These are phyloP conservation scores for Xylariaceae sp. DNA, from an alignment of 2,329 filamentous ascomycete species.

Conservation along the genomic window DNA sequence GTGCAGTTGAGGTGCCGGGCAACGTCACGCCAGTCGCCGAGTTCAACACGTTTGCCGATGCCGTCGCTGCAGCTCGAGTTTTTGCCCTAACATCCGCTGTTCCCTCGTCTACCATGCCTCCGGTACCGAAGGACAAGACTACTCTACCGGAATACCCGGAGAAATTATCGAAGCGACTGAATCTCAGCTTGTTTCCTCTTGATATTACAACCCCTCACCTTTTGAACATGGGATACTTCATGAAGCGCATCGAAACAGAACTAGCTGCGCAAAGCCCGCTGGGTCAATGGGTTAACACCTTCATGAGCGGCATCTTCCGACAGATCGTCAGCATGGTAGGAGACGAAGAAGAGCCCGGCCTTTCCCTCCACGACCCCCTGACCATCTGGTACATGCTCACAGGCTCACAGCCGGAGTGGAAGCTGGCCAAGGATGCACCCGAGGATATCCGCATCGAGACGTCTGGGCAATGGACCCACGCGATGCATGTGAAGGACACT, in stretches of 20 bases:
- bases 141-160: constrained; percentile 60
- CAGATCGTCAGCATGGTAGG: constrained; percentile 63
- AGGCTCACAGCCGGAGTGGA: constrained; percentile 55
- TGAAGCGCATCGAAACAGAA: constrained; percentile 49
- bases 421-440: constrained; percentile 45
- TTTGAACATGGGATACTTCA: constrained; percentile 59
- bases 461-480: constrained; percentile 87
- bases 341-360: constrained; percentile 53
- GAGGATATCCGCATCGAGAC: constrained; percentile 92
- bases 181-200: constrained; percentile 68
- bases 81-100: constrained; percentile 71
- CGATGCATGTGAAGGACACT: constrained; percentile 82
- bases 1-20: constrained; percentile 71
- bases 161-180: constrained; percentile 59
- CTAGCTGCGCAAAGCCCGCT: constrained; percentile 64
- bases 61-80: constrained; percentile 70
- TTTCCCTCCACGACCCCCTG: constrained; percentile 73
- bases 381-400: constrained; percentile 76
- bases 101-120: constrained; percentile 78
- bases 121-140: constrained; percentile 48
- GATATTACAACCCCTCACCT: constrained; percentile 73
- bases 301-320: constrained; percentile 65
- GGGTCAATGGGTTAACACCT: constrained; percentile 68
- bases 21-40: constrained; percentile 85
- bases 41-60: constrained; percentile 93